Evolutionary conservation across 2,329 filamentous ascomycete genomes (phyloP), one percentile per base, ranked within the genome.

Genomic region (Aspergillus viridinutans): DNA sequence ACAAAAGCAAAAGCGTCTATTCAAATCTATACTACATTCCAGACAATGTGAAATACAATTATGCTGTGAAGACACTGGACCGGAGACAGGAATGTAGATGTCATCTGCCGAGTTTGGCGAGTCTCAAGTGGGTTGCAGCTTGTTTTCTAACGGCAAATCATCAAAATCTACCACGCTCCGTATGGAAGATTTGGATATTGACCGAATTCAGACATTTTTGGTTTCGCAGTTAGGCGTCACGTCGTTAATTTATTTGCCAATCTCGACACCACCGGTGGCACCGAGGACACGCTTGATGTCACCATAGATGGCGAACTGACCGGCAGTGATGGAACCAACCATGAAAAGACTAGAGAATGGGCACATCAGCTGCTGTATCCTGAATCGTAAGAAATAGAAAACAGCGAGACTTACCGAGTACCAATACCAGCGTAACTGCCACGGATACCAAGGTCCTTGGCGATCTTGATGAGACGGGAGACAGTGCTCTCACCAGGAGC

Each of bases 231-330:
- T 25, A 47, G 23, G 23, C 23, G 35, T 64, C 56, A 59, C 58
- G 48, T 29, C 43, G 51, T 21, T 43, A 50, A 57, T 69, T 63
- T 77, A 78, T 72, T 78, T 78, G 64, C 67, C 74, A 63, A 91
- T 88, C 76, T 92, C 89, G 35, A 92, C 86, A 77, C 89, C 89
- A n/a, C 87, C 87, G 14, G 82, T 84, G 52, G 89, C 90, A 55
- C 87, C 87, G 4, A 91, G 76, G 1, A 81, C 76, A 76, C 86
- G 85, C 81, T 90, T 90, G 67, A 89, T 79, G 68, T 84, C 81
- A 76, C 89, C 90, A 74, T 96, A 96, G 77, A 96, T 96, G 71
- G 89, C 90, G 78, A 94, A 94, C 80, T 94, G 90, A 75, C 88
- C 87, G 63, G 87, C 87, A 61, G 88, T 90, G 67, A 91, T 77